These are phyloP conservation scores for Potentilla sterilis DNA, from an alignment of 306 rosid genomes.

Conservation along the genomic window DNA sequence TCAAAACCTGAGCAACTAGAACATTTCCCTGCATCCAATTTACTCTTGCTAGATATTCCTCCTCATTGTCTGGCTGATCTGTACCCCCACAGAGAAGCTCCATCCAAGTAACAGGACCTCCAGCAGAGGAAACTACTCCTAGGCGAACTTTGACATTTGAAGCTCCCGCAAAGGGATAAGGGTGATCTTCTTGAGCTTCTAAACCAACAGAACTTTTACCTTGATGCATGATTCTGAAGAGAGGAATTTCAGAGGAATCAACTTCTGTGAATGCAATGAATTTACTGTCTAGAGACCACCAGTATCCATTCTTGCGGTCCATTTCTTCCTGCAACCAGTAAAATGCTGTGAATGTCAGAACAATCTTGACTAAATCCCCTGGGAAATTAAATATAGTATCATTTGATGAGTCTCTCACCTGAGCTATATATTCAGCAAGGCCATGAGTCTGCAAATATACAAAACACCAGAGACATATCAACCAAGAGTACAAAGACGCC, in stretches of 20 bases:
- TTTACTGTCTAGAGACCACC: slow-evolving; percentile 96
- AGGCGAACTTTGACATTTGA: slow-evolving; percentile 85
- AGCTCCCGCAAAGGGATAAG: slow-evolving; percentile 94
- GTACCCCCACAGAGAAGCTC: slow-evolving; percentile 77
- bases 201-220: slow-evolving; percentile 78
- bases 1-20: slow-evolving; percentile 78
- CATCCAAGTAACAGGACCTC: slow-evolving; percentile 86
- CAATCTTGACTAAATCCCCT: slow-evolving; percentile 14
- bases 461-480: slow-evolving; percentile 15
- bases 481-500: not conserved
- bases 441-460: slow-evolving; percentile 75
- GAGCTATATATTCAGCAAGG: slow-evolving; percentile 95
- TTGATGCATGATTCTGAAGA: slow-evolving; percentile 88
- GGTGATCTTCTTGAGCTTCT: slow-evolving; percentile 96
- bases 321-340: slow-evolving; percentile 85
- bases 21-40: slow-evolving; percentile 82
- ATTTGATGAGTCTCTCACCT: slow-evolving; percentile 56
- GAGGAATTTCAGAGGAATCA: slow-evolving; percentile 85
- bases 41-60: slow-evolving; percentile 90
- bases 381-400: slow-evolving; percentile 8
- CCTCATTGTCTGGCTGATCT: slow-evolving; percentile 47
- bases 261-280: slow-evolving; percentile 92
- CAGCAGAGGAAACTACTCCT: slow-evolving; percentile 71
- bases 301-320: slow-evolving; percentile 90
- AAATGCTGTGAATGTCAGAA: slow-evolving; percentile 18